Evolutionary conservation across 2,329 filamentous ascomycete genomes (phyloP), one percentile per base, ranked within the genome.

Genomic region (Zelopaecilomyces penicillatus): DNA sequence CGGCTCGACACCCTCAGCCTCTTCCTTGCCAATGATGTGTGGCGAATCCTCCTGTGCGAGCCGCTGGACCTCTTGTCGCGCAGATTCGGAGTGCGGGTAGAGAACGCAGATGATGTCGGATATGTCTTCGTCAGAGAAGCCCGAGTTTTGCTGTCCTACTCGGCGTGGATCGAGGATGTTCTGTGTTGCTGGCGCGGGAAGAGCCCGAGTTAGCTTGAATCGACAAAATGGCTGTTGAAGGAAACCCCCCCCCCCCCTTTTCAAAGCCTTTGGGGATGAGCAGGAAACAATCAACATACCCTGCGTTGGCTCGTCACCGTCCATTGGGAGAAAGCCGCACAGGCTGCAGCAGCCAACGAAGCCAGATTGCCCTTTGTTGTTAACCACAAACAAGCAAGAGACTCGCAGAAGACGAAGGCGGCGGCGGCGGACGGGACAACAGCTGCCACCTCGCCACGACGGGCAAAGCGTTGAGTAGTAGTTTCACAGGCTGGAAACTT

Each of bases 31-130:
- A 19, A 75, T 67, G 47, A 76, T 69, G 53, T 76, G 69, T 28
- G 67, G 69, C 32, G 68, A 71, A 50, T 67, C 64, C 47, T 74
- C 66, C 38, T 57, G 49, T 46, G 73, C 74, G 30, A 80, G 67
- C 4, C 66, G 63, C 49, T 65, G 61, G n/a, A 91, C 80, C 54
- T 90, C 85, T 50, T 73, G 70, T 51, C 83, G 82, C 19, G 91
- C 87, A 26, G 78, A 76, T 34, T 79, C 72, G 3, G 88, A 87
- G 52, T 79, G 80, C 8, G 91, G 90, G 54, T 94, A 82, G 29
- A 97, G 75, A 46, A 96, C 81, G 66, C 89, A 94, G 52, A 95
- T 79, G 54, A 96, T 87, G 65, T 96, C 90, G 50, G 87, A 79
- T 41, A 93, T 78, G 61, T 95, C 90, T 52, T 86, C 78, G 54